Percentiles rank a stretch among this genome's conserved stretches.
Evolutionary conservation across 2,329 filamentous ascomycete species (phyloP).

Genomic region (Arthroderma sp.): DNA sequence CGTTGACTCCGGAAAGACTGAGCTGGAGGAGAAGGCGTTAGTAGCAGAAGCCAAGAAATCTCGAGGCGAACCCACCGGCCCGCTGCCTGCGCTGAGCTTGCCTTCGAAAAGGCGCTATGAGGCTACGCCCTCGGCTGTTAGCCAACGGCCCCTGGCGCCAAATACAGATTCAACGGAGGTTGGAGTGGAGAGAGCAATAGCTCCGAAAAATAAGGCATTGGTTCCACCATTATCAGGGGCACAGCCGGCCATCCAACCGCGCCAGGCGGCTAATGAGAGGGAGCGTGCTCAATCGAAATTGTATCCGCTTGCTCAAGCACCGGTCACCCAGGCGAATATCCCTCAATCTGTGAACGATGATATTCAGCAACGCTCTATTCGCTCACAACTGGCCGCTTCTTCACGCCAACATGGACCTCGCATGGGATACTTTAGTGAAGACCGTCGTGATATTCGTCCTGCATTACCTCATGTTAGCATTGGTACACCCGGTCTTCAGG

Average conservation of each 20-base stretch:
- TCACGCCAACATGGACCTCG: conserved; percentile 29
- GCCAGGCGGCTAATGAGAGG: conserved; percentile 21
- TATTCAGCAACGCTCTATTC: conserved; percentile 17
- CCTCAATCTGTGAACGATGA: conserved; percentile 23
- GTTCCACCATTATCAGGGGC: conserved; percentile 15
- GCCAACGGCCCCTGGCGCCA: conserved; percentile 30
- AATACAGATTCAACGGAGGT: conserved; percentile 27
- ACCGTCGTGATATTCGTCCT: conserved; percentile 21
- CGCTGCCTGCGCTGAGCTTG: conserved; percentile 30
- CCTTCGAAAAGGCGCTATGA: conserved; percentile 38
- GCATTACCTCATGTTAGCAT: conserved; percentile 5
- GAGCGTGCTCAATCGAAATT: conserved; percentile 24
- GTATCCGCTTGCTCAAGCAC: conserved; percentile 28
- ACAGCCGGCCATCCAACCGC: conserved; percentile 18
- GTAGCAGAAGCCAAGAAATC: conserved; percentile 32
- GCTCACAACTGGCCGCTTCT: conserved; percentile 17
- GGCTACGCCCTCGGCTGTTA: conserved; percentile 28
- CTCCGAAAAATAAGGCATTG: conserved; percentile 19
- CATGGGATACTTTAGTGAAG: conserved; percentile 33
- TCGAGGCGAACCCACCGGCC: conserved; percentile 31
- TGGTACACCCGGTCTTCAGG: conserved; percentile 3
- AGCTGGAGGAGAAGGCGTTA: conserved; percentile 31
- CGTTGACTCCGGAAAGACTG: conserved; percentile 30
- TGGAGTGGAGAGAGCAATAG: conserved; percentile 19
- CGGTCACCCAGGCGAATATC: conserved; percentile 17